These are phyloP conservation scores for Phyllosticta paracitricarpa DNA, from an alignment of 2,329 filamentous ascomycete species.

Conservation along the genomic window DNA sequence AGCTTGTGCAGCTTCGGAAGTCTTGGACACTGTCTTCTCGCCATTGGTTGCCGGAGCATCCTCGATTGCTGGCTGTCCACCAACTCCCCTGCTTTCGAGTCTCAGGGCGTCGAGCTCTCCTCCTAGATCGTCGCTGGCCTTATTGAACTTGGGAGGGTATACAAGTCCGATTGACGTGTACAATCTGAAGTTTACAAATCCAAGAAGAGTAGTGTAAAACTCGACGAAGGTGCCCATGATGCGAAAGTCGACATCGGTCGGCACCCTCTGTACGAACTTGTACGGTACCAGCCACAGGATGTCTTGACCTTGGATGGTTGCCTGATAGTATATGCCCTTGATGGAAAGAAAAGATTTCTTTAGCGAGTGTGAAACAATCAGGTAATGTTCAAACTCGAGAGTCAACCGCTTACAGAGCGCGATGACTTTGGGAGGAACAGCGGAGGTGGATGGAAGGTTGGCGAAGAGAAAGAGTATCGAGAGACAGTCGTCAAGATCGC, in stretches of 20 bases:
- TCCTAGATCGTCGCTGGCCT: conserved; percentile 74
- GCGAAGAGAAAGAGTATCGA: conserved; percentile 97
- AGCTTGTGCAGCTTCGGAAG: conserved; percentile 36
- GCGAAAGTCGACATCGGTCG: conserved; percentile 90
- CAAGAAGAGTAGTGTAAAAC: conserved; percentile 93
- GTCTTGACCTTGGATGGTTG: conserved; percentile 92
- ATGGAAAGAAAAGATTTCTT: conserved; percentile 96
- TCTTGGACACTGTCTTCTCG: conserved; percentile 13
- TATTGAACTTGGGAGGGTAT: conserved; percentile 91
- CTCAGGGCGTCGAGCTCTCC: conserved; percentile 87
- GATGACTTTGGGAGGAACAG: conserved; percentile 91
- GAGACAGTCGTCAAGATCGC: conserved; percentile 91
- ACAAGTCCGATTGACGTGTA: conserved; percentile 87
- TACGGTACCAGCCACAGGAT: conserved; percentile 96
- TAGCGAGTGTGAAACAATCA: conserved; percentile 83
- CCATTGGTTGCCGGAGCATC: conserved; percentile 15
- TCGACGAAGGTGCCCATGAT: conserved; percentile 99
- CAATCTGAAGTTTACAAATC: conserved; percentile 91
- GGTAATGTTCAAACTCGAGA: conserved; percentile 95
- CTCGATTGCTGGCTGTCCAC: conserved; percentile 19
- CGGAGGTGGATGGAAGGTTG: conserved; percentile 80
- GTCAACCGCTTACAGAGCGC: conserved; percentile 86
- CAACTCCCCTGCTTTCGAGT: conserved; percentile 62
- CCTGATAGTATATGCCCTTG: conserved; percentile 99
- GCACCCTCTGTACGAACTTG: conserved; percentile 90